These are phyloP conservation scores for Trifolium repens DNA, from an alignment of 306 rosid genomes.

Conservation along the genomic window DNA sequence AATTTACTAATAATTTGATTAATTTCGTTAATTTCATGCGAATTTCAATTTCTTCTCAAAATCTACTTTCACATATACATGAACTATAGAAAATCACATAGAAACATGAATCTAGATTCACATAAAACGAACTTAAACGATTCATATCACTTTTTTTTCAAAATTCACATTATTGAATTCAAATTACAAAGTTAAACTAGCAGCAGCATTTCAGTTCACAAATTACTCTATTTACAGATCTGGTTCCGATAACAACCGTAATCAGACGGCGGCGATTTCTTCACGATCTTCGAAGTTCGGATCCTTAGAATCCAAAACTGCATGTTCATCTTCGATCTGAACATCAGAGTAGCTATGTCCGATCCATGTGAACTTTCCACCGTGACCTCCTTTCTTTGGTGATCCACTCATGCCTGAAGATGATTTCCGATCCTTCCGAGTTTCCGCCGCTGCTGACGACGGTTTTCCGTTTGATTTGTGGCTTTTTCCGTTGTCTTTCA, in stretches of 20 bases:
- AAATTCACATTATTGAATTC: conserved; percentile 6
- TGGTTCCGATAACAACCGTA: conserved; percentile 6
- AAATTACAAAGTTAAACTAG: neutral
- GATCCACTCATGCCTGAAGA: conserved; percentile 85
- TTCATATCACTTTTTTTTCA: neutral
- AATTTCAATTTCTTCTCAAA: no score
- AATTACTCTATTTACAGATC: conserved; percentile 14
- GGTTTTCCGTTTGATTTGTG: conserved; percentile 54
- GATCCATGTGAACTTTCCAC: conserved; percentile 93
- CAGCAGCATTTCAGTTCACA: no score
- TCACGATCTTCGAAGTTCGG: conserved; percentile 83
- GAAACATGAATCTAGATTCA: neutral
- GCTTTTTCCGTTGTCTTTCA: conserved; percentile 72
- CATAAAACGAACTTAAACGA: neutral
- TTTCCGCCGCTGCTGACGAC: conserved; percentile 54
- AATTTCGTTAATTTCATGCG: no score
- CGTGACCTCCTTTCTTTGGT: conserved; percentile 93
- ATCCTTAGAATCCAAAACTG: conserved; percentile 63
- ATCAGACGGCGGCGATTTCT: conserved; percentile 55
- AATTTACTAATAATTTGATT: no score
- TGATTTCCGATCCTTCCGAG: conserved; percentile 74
- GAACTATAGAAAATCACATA: neutral
- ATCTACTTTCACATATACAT: no score
- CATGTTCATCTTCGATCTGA: conserved; percentile 56
- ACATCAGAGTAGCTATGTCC: conserved; percentile 58